Percentiles rank a stretch among this genome's conserved stretches.
Evolutionary conservation across 495 filamentous ascomycete species (phyloP).

Genomic region (Neurospora terricola): DNA sequence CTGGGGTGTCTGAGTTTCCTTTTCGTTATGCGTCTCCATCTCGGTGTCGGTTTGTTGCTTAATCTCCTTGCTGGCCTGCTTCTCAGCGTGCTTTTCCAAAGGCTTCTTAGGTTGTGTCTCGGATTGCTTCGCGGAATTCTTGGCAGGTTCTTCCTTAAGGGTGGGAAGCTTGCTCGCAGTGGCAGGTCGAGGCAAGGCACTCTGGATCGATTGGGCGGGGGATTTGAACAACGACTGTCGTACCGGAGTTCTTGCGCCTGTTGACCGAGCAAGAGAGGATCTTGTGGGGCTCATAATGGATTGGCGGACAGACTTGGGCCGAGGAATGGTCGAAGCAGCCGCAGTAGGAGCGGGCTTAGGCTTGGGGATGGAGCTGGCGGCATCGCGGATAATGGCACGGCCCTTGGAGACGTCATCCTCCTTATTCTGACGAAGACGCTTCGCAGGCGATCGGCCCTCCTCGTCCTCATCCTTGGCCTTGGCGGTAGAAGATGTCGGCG

Average conservation of each 20-base stretch:
- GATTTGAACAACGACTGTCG: conserved; percentile 23
- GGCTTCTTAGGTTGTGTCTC: neutral
- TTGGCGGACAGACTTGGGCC: conserved; percentile 31
- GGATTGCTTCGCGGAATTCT: conserved; percentile 3
- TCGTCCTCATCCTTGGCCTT: conserved; percentile 21
- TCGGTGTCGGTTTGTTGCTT: neutral
- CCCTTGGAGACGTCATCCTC: conserved; percentile 50
- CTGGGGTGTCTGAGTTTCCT: conserved; percentile 8
- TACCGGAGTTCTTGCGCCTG: conserved; percentile 45
- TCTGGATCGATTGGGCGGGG: conserved; percentile 23
- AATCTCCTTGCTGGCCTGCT: conserved; percentile 4
- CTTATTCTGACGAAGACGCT: conserved; percentile 53
- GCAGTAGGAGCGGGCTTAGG: conserved; percentile 28
- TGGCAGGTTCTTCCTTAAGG: conserved; percentile 2
- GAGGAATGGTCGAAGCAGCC: conserved; percentile 25
- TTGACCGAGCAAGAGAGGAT: conserved; percentile 57
- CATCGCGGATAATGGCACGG: conserved; percentile 42
- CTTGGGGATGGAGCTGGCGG: conserved; percentile 27
- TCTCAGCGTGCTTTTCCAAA: conserved; percentile 3
- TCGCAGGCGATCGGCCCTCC: conserved; percentile 35
- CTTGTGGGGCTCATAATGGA: conserved; percentile 71
- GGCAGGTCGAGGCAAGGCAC: conserved; percentile 25
- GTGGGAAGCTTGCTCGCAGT: conserved; percentile 25
- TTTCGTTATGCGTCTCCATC: neutral
- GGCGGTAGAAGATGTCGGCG: conserved; percentile 23